These are phyloP conservation scores for Botrytis porri DNA, from an alignment of 2,329 filamentous ascomycete species.

Conservation along the genomic window DNA sequence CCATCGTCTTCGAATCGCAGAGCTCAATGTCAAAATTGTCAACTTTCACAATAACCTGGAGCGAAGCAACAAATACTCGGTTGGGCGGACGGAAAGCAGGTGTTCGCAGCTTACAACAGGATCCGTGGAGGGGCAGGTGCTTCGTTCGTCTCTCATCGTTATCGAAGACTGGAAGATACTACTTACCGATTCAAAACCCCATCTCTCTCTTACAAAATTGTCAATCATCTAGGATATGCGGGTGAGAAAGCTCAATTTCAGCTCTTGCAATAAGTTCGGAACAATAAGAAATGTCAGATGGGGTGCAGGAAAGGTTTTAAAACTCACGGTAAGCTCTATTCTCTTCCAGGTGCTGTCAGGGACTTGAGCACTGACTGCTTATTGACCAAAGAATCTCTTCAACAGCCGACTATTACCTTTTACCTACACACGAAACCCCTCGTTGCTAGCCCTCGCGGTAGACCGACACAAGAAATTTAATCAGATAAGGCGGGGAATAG, in stretches of 20 bases:
- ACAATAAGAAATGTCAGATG: background rate
- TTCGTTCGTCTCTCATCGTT: background rate
- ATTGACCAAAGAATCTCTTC: background rate
- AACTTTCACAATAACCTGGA: background rate
- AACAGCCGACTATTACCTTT: background rate
- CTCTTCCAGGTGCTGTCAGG: background rate
- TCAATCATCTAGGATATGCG: background rate
- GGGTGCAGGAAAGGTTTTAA: background rate
- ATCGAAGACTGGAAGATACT: background rate
- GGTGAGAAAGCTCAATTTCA: background rate
- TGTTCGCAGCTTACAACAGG: background rate
- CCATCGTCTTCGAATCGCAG: background rate
- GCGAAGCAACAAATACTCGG: background rate
- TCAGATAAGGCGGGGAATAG: background rate
- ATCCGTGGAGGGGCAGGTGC: background rate
- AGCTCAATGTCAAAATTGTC: background rate
- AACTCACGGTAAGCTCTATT: background rate
- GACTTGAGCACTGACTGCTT: background rate
- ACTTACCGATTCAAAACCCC: background rate
- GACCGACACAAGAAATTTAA: background rate
- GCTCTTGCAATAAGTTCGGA: background rate
- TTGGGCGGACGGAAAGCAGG: background rate
- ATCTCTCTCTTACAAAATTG: background rate
- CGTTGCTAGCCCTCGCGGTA: background rate
- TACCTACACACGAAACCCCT: accelerated